A percentile compares a stretch with the other conserved stretches of the same genome.
Conservation (phyloP, 768 basidiomycete species). For the Trametes sanguinea region DNA sequence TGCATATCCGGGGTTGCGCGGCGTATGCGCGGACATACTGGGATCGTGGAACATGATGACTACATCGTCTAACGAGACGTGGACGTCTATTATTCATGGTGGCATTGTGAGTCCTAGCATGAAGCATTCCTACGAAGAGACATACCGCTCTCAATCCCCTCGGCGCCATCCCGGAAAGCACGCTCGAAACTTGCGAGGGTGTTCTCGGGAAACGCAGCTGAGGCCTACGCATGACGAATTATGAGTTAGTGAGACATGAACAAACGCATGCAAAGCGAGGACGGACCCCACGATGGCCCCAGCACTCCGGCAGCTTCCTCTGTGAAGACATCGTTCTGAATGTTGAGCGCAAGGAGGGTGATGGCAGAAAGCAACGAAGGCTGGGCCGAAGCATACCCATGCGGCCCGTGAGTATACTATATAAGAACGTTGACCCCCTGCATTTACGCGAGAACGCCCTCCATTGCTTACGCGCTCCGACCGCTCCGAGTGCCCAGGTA, state of each 20-base stretch:
- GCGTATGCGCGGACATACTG: slow-evolving; percentile 40
- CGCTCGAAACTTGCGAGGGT: slow-evolving; percentile 90
- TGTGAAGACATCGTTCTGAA: neutral
- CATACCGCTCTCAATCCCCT: slow-evolving; percentile 94
- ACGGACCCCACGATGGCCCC: slow-evolving; percentile 34
- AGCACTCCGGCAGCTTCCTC: slow-evolving; percentile 25
- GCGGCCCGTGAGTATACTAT: too few relatives aligned
- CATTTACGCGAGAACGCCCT: too few relatives aligned
- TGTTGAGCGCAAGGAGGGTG: neutral
- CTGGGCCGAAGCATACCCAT: neutral
- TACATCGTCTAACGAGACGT: slow-evolving; percentile 82
- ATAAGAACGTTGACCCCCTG: too few relatives aligned
- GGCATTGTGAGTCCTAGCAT: too few relatives aligned
- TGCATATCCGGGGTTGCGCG: too few relatives aligned
- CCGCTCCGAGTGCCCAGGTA: too few relatives aligned
- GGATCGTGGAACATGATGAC: slow-evolving; percentile 97
- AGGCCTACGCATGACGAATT: slow-evolving; percentile 52
- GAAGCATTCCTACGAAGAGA: slow-evolving; percentile 13
- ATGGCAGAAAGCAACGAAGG: neutral
- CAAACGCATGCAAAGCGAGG: neutral
- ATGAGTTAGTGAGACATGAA: too few relatives aligned
- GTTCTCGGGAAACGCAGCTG: slow-evolving; percentile 86
- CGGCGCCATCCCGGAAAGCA: slow-evolving; percentile 88
- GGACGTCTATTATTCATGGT: slow-evolving; percentile 67
- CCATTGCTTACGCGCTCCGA: too few relatives aligned